Base-by-base conservation (phyloP, 805 yeast genomes). In the Candida jianshihensis region DNA sequence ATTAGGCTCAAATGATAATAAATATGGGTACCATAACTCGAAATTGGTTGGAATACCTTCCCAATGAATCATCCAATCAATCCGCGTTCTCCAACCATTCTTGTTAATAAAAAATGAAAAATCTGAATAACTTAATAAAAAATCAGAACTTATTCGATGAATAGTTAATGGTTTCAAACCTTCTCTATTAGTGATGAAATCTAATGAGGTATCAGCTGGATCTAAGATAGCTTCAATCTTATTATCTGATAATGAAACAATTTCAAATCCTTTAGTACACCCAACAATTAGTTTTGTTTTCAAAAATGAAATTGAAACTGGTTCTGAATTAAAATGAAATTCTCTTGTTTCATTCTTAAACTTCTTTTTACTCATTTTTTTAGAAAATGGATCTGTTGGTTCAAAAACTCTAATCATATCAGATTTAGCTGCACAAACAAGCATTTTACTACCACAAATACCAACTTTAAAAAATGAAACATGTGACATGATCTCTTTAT, bases 161-260 rank as follows among this genome's bases (percentile, higher is more conserved):
- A 92, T 87, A 5, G 94, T 88, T 58, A 88, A 74, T 15, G 98
- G 98, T 51, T 85, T 84, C 42, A 90, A 71, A 3, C 78, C 76
- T 57, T 87, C 95, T 41, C 82, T 69, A 41, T 76, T 84, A 39
- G 78, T 85, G 12, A 92, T 97, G 65, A 92, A 92, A 53, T 92
- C 98, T 36, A 92, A 68, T 15, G 97, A 87, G 0, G 97, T 94
- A 54, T 92, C 98, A 1, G 97, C 98, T n/a, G 96, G 96, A 62
- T 92, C 97, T 49, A 92, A 67, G 35, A 92, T 72, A 9, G 92
- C 78, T 60, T 92, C 97, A 60, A 84, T 87, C 41, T 79, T 84
- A 40, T 85, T 81, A 36, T 82, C 85, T 41, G 82, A 84, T 30
- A 89, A 67, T 14, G 94, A 82, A 26, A 92, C 88, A 52, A 92